Evolutionary conservation across 2,329 filamentous ascomycete genomes (phyloP).

Genomic region (Trichoderma polysporum): DNA sequence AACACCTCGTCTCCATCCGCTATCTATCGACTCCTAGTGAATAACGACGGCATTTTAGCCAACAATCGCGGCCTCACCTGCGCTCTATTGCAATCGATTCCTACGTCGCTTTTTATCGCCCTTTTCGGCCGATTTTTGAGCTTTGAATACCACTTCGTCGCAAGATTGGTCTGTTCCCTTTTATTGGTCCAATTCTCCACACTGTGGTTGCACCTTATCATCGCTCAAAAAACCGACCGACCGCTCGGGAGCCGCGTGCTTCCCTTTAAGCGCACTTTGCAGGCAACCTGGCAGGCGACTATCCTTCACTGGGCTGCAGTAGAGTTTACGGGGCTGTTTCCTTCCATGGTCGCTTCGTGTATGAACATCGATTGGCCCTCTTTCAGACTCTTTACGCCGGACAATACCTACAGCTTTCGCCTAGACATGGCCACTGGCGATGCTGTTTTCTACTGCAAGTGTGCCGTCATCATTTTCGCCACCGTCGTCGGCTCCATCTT

Average conservation of each 20-base stretch:
- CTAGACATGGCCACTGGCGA: constrained; percentile 38
- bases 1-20: constrained; percentile 50
- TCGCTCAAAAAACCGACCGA: constrained; percentile 64
- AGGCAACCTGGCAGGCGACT: constrained; percentile 67
- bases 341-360: constrained; percentile 42
- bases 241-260: constrained; percentile 70
- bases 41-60: constrained; percentile 62
- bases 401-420: constrained; percentile 33
- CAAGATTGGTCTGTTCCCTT: constrained; percentile 51
- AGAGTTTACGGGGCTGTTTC: constrained; percentile 51
- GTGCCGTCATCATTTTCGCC: constrained; percentile 44
- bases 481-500: constrained; percentile 56
- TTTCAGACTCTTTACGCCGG: constrained; percentile 39
- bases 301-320: constrained; percentile 60
- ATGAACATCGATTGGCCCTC: constrained; percentile 45
- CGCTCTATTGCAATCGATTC: constrained; percentile 41
- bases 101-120: constrained; percentile 35
- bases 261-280: constrained; percentile 60
- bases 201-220: constrained; percentile 82
- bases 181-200: constrained; percentile 69
- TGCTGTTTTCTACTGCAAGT: constrained; percentile 39
- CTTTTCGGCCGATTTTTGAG: not conserved
- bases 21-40: constrained; percentile 55
- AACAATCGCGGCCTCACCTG: constrained; percentile 68
- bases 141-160: not conserved